These are phyloP conservation scores for Populus tomentosa DNA, from an alignment of 441 rosid species.

Conservation along the genomic window DNA sequence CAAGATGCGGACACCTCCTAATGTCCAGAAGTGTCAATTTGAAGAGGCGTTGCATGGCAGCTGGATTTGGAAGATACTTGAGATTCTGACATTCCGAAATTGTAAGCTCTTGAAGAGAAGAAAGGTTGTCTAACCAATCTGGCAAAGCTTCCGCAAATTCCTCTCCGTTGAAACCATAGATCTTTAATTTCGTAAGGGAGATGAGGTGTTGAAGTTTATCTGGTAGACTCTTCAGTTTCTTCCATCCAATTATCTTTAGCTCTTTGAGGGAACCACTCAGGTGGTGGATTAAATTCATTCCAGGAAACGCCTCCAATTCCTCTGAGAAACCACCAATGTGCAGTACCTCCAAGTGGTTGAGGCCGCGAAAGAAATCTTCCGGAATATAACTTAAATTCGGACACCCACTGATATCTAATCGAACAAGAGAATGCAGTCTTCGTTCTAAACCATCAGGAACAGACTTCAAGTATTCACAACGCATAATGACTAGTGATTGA, in stretches of 20 bases:
- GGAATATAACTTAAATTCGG: not conserved
- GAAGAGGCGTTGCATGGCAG: no score
- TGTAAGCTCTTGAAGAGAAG: slow-evolving; percentile 9
- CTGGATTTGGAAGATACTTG: no score
- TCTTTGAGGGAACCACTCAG: slow-evolving; percentile 6
- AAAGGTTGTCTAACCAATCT: slow-evolving; percentile 12
- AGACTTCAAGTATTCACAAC: not conserved
- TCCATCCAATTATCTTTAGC: slow-evolving; percentile 7
- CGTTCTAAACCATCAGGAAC: not conserved
- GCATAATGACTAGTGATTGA: not conserved
- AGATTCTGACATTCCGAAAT: slow-evolving; percentile 6
- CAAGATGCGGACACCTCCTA: no score
- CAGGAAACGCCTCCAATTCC: slow-evolving; percentile 19
- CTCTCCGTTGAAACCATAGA: not conserved
- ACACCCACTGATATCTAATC: not conserved
- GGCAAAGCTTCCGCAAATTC: slow-evolving; percentile 12
- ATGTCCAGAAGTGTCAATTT: no score
- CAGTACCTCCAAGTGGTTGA: slow-evolving; percentile 12
- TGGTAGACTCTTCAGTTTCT: slow-evolving; percentile 12
- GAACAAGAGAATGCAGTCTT: not conserved
- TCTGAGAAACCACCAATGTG: slow-evolving; percentile 10
- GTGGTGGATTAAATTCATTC: slow-evolving; percentile 14
- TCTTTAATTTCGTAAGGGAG: not conserved
- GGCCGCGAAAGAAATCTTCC: not conserved
- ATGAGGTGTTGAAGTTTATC: slow-evolving; percentile 19